Conservation (phyloP, 2,329 filamentous ascomycete genomes). For the Pyrenochaeta sp. region DNA sequence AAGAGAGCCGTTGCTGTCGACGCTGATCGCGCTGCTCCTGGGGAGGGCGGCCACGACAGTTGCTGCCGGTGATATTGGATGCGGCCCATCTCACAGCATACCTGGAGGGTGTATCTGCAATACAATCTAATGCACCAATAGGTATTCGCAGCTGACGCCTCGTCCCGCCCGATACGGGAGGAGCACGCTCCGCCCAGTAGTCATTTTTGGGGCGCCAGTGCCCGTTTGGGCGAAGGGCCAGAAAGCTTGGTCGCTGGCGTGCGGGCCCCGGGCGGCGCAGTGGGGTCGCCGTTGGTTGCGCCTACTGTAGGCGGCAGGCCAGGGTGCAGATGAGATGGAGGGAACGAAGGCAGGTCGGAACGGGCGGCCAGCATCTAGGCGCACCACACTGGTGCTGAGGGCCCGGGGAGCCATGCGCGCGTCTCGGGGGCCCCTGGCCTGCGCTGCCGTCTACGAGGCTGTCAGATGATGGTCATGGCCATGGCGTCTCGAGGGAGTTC, state of each 20-base stretch:
- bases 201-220: constrained; percentile 11
- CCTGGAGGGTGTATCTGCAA: constrained; percentile 6
- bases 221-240: constrained; percentile 10
- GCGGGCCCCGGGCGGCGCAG: constrained; percentile 5
- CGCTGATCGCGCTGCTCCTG: too few species aligned
- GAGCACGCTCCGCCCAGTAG: constrained; percentile 5
- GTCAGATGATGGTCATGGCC: constrained; percentile 1
- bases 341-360: too few species aligned
- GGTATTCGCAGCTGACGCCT: constrained; percentile 5
- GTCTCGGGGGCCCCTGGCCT: background rate
- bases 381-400: background rate
- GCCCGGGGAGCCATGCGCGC: background rate
- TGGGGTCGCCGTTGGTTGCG: constrained; percentile 1
- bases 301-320: background rate
- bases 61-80: constrained; percentile 9
- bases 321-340: constrained; percentile 2
- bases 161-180: constrained; percentile 11
- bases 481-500: too few species aligned
- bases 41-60: constrained; percentile 2
- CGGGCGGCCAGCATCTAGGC: constrained; percentile 2
- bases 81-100: constrained; percentile 2
- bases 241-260: constrained; percentile 5
- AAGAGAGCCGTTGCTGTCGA: too few species aligned
- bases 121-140: constrained; percentile 21
- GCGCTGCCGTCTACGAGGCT: background rate